These are phyloP conservation scores for Brassica rapa DNA, from an alignment of 345 rosid species.

Conservation along the genomic window DNA sequence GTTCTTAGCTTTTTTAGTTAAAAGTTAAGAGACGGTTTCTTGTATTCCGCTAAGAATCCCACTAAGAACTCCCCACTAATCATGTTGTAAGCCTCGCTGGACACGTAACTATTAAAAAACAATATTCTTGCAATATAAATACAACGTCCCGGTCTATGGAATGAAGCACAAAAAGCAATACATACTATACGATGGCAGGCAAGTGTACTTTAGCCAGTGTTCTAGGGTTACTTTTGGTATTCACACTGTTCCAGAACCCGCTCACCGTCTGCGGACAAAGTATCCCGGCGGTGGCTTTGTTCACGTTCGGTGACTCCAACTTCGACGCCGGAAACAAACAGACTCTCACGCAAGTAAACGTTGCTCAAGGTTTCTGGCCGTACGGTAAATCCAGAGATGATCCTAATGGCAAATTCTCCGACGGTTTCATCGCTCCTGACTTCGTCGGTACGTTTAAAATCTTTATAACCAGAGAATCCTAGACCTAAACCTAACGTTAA, in stretches of 20 bases:
- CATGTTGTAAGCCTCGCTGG: background rate
- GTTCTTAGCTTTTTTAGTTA: no score
- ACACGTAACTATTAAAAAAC: background rate
- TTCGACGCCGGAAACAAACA: conserved; percentile 39
- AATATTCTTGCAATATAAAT: background rate
- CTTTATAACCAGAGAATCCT: background rate
- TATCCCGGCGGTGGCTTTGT: conserved; percentile 18
- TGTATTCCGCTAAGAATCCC: no score
- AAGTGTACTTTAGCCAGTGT: conserved; percentile 13
- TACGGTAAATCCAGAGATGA: conserved; percentile 37
- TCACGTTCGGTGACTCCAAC: conserved; percentile 39
- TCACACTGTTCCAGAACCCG: background rate
- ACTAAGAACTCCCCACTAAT: no score
- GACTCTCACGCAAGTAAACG: background rate
- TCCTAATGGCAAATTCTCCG: conserved; percentile 36
- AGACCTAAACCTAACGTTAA: background rate
- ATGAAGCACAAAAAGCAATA: background rate
- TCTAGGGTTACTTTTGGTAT: conserved; percentile 14
- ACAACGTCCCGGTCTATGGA: background rate
- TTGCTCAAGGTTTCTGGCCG: conserved; percentile 37
- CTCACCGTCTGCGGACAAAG: conserved; percentile 25
- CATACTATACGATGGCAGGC: background rate
- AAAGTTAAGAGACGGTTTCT: no score
- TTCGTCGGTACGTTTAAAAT: background rate
- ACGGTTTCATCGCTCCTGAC: conserved; percentile 34